phyloP scores from a whole-genome alignment of 805 yeast species.

The Brettanomyces naardenensis region DNA sequence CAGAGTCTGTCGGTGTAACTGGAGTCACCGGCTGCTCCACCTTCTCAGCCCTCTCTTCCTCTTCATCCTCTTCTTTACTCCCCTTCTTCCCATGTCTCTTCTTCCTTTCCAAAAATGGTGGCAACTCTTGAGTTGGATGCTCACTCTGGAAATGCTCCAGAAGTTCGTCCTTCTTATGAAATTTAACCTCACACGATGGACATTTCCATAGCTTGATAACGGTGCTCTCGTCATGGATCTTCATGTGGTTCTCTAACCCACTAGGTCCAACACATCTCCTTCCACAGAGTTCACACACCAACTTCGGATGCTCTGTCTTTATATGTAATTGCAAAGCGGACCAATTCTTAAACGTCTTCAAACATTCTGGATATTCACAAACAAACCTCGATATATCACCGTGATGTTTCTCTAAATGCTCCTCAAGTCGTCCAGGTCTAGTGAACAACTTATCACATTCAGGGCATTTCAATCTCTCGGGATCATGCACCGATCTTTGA shows the following conservation, averaged over 20 bases:
- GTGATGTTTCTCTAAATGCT: constrained; percentile 64
- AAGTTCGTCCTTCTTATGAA: constrained; percentile 49
- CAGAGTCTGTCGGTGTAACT: constrained; percentile 1
- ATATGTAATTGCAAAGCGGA: constrained; percentile 64
- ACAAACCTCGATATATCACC: constrained; percentile 39
- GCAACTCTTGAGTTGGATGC: constrained; percentile 23
- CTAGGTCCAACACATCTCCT: constrained; percentile 65
- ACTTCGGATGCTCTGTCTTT: constrained; percentile 64
- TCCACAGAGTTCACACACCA: constrained; percentile 57
- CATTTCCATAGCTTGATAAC: constrained; percentile 64
- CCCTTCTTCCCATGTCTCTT: constrained; percentile 2
- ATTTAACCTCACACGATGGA: constrained; percentile 39
- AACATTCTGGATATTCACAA: constrained; percentile 59
- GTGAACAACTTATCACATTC: constrained; percentile 58
- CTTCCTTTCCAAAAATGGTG: constrained; percentile 1
- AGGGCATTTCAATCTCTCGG: constrained; percentile 40
- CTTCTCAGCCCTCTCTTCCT: background rate
- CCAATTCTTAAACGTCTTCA: constrained; percentile 58
- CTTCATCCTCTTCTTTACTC: background rate
- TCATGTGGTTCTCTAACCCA: constrained; percentile 69
- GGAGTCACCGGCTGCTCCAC: background rate
- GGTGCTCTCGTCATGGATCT: constrained; percentile 49
- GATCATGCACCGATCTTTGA: constrained; percentile 51
- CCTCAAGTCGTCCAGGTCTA: constrained; percentile 56
- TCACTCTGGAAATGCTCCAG: constrained; percentile 44